A percentile compares a stretch with the other conserved stretches of the same genome.
These are phyloP conservation scores for Clavaria fumosa DNA, from an alignment of 768 basidiomycete species.

Conservation along the genomic window DNA sequence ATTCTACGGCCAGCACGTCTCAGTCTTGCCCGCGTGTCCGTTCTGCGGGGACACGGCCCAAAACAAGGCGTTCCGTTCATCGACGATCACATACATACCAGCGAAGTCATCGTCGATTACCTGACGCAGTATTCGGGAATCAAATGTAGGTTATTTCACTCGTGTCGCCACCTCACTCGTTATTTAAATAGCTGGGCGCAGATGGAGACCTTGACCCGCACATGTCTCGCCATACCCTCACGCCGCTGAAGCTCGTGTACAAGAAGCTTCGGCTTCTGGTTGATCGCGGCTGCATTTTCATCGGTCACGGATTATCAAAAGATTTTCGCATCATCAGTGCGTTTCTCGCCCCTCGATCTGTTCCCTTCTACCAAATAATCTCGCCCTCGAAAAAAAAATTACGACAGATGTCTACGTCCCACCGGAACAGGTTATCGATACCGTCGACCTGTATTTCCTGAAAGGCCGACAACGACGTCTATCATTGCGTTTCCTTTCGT, in stretches of 20 bases:
- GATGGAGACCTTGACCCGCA: conserved; percentile 87
- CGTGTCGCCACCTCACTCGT: no score
- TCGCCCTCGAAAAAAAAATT: no score
- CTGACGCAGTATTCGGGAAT: conserved; percentile 96
- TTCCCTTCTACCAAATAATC: no score
- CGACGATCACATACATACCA: conserved; percentile 96
- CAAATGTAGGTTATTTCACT: conserved; percentile 41
- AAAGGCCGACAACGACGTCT: conserved; percentile 70
- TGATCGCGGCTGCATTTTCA: conserved; percentile 90
- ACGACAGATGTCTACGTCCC: conserved; percentile 83
- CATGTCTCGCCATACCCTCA: conserved; percentile 73
- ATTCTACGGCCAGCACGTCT: conserved; percentile 83
- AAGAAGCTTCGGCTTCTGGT: conserved; percentile 91
- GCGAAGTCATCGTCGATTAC: conserved; percentile 90
- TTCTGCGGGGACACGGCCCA: conserved; percentile 71
- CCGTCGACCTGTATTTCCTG: conserved; percentile 90
- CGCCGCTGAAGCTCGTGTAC: conserved; percentile 94
- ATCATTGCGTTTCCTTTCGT: conserved; percentile 83
- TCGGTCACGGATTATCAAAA: conserved; percentile 93
- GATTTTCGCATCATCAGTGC: conserved; percentile 97
- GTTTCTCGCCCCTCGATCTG: conserved; percentile 19
- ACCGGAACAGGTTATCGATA: conserved; percentile 90
- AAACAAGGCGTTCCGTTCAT: conserved; percentile 84
- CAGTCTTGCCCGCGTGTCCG: conserved; percentile 89
- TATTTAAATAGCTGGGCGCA: conserved; percentile 19